These are phyloP conservation scores for Neurospora cerealis DNA, from an alignment of 495 filamentous ascomycete genomes.

Conservation along the genomic window DNA sequence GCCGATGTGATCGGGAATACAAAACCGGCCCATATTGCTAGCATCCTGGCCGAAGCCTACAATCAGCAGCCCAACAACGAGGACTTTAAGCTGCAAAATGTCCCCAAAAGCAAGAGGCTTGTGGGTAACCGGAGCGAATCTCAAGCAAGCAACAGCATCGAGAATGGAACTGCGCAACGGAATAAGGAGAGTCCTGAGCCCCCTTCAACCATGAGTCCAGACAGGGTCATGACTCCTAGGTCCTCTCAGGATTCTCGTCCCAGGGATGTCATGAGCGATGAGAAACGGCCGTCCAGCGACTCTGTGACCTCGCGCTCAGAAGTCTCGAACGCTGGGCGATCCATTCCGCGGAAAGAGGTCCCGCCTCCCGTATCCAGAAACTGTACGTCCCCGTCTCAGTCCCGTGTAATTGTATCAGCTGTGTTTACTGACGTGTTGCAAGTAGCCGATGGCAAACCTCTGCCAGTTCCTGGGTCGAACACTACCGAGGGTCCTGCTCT, in stretches of 20 bases:
- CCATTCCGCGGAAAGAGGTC: constrained; percentile 41
- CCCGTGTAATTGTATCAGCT: background rate
- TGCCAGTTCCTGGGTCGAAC: constrained; percentile 11
- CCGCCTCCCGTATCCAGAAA: constrained; percentile 26
- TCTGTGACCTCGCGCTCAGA: constrained; percentile 16
- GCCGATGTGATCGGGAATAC: constrained; percentile 25
- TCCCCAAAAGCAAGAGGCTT: constrained; percentile 56
- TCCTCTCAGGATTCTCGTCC: constrained; percentile 38
- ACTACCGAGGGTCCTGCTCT: constrained; percentile 7
- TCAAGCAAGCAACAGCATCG: constrained; percentile 32
- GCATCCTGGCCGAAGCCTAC: background rate
- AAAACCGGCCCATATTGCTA: constrained; percentile 11
- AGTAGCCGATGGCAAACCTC: constrained; percentile 32
- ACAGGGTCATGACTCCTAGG: constrained; percentile 35
- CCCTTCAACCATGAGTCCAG: constrained; percentile 21
- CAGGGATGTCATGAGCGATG: constrained; percentile 30
- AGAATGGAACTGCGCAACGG: constrained; percentile 17
- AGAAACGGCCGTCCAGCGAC: constrained; percentile 32
- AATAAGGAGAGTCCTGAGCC: constrained; percentile 20
- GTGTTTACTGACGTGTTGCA: background rate
- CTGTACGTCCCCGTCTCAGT: constrained; percentile 8
- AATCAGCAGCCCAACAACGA: constrained; percentile 25
- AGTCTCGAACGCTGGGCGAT: constrained; percentile 20
- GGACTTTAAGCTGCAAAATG: constrained; percentile 67
- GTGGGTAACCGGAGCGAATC: constrained; percentile 55